Conservation (phyloP, 306 rosid species). For the Senna siamea region DNA sequence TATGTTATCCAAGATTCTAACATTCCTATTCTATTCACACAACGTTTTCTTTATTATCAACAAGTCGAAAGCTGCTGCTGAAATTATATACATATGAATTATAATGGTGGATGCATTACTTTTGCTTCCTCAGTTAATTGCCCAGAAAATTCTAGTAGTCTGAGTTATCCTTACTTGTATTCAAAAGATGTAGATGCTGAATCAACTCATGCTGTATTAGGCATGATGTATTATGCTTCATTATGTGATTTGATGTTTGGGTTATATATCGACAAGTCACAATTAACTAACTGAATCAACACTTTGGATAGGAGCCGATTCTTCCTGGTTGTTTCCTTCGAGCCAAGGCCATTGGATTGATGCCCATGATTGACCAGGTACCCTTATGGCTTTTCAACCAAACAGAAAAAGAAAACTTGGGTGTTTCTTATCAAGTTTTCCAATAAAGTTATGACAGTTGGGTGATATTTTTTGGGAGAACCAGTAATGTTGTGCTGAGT, state of each 20-base stretch:
- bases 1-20: neutral
- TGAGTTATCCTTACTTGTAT: constrained; percentile 5
- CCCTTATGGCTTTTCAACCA: constrained; percentile 19
- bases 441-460: neutral
- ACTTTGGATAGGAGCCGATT: constrained; percentile 75
- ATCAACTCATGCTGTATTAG: constrained; percentile 25
- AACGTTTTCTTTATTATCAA: neutral
- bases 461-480: neutral
- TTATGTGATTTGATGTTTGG: neutral
- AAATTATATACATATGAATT: neutral
- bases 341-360: constrained; percentile 91
- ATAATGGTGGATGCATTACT: neutral
- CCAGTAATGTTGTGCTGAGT: neutral
- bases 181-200: constrained; percentile 9
- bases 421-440: neutral
- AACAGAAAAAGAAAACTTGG: neutral
- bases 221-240: neutral
- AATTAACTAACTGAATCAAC: constrained; percentile 21
- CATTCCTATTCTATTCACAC: neutral
- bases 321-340: constrained; percentile 94
- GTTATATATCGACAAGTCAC: constrained; percentile 10
- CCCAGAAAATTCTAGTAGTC: neutral
- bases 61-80: neutral
- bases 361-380: constrained; percentile 99
- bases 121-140: constrained; percentile 11